Percentiles rank a stretch among this genome's conserved stretches.
phyloP scores from a whole-genome alignment of 495 filamentous ascomycete genomes.

The Hyphodiscus hymeniophilus region DNA sequence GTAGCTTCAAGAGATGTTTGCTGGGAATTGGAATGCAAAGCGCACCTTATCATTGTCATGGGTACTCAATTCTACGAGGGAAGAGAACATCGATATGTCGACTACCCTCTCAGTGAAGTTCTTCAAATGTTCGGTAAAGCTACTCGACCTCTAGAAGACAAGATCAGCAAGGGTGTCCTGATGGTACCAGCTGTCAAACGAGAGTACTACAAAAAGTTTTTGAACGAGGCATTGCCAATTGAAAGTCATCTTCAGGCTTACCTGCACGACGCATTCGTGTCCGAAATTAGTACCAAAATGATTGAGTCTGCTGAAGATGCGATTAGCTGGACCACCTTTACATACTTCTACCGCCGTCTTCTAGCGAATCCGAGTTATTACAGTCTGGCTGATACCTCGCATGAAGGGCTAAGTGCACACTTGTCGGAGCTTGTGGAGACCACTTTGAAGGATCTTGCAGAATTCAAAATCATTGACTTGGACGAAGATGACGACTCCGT shows the following conservation, averaged over 20 bases:
- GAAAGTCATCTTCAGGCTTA: slow-evolving; percentile 90
- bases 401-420: slow-evolving; percentile 89
- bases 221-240: slow-evolving; percentile 91
- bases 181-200: slow-evolving; percentile 93
- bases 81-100: slow-evolving; percentile 92
- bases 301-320: slow-evolving; percentile 95
- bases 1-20: slow-evolving; percentile 91
- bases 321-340: slow-evolving; percentile 96
- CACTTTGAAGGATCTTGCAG: slow-evolving; percentile 76
- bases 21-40: slow-evolving; percentile 87
- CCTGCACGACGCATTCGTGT: slow-evolving; percentile 92
- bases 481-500: slow-evolving; percentile 95
- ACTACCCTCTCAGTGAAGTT: slow-evolving; percentile 93
- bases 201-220: slow-evolving; percentile 98
- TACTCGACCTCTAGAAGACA: slow-evolving; percentile 68
- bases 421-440: slow-evolving; percentile 92
- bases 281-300: slow-evolving; percentile 89
- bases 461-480: slow-evolving; percentile 92
- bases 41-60: slow-evolving; percentile 92
- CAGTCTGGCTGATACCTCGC: slow-evolving; percentile 77
- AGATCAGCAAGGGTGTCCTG: slow-evolving; percentile 76
- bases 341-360: slow-evolving; percentile 97
- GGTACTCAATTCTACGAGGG: slow-evolving; percentile 99
- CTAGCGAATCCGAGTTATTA: slow-evolving; percentile 97
- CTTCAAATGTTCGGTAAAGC: slow-evolving; percentile 99